Evolutionary conservation across 2,329 filamentous ascomycete genomes (phyloP), one percentile per base, ranked within the genome.

Genomic region (Fusarium sp.): DNA sequence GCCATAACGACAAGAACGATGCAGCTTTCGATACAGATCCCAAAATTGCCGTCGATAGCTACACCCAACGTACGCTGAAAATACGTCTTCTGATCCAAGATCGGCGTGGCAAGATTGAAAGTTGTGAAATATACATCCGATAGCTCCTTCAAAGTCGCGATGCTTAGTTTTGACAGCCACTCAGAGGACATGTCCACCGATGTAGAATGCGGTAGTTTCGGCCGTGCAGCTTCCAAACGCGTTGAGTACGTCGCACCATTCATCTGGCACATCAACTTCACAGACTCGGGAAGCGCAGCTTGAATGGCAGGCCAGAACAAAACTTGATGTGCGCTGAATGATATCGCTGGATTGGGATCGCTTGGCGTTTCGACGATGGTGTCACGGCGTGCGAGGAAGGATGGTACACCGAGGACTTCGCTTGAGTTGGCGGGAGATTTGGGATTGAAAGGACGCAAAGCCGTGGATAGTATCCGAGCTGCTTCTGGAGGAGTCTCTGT

Each of bases 51-150:
- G 10, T 71, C 68, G 1, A 70, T 70, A 0, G 68, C 68, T 7
- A 58, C 49, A 7, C 67, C 67, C 0, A 70, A n/a, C 0, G 68
- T 71, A 0, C 64, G 68, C 4, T 69, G 68, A 0, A 70, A 71
- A 28, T 71, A 70, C 1, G 65, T 71, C 55, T 71, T 71, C 1
- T 71, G 68, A 3, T 70, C 68, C 6, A 70, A 9, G 0, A 70
- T 71, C 0, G 68, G 68, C 4, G 56, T 70, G 0, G 67, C 68
- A 0, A 70, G 49, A 2, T 70, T 70, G 0, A 70, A 70, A 0
- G 68, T 70, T 0, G 68, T 58, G 8, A 70, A 70, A 12, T 69
- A 70, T 4, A 70, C 49, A 19, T 71, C 68, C 4, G 67, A 71
- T 2, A 70, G 4, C 16, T 70, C 53, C 4, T 71, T 70, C 3